Evolutionary conservation across 257 asterid genomes (phyloP).

Genomic region (Gentiana macrophylla): DNA sequence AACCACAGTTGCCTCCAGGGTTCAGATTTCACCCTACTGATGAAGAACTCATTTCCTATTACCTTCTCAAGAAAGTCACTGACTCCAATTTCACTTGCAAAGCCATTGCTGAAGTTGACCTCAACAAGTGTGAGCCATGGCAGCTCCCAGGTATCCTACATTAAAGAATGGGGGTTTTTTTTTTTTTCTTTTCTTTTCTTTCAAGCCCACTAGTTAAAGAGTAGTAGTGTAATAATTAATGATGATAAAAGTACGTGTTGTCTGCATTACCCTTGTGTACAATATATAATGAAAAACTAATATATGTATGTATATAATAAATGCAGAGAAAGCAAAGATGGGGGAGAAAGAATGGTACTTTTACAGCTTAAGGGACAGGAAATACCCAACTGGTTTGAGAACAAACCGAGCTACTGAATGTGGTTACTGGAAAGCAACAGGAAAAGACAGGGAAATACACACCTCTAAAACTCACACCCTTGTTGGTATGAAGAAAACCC

Average conservation of each 20-base stretch:
- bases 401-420: slow-evolving; percentile 94
- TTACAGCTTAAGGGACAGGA: slow-evolving; percentile 73
- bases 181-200: not conserved
- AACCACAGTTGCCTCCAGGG: slow-evolving; percentile 62
- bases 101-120: slow-evolving; percentile 85
- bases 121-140: slow-evolving; percentile 95
- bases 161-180: too few relatives aligned
- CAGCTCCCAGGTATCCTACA: slow-evolving; percentile 54
- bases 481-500: slow-evolving; percentile 99
- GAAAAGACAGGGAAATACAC: slow-evolving; percentile 78
- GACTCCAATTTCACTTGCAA: slow-evolving; percentile 47
- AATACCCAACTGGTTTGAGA: slow-evolving; percentile 80
- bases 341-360: slow-evolving; percentile 97
- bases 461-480: slow-evolving; percentile 54
- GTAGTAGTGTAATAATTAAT: too few relatives aligned
- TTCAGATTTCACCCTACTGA: slow-evolving; percentile 88
- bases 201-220: not conserved
- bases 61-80: slow-evolving; percentile 69
- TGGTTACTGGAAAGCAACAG: slow-evolving; percentile 97
- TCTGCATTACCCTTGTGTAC: too few relatives aligned
- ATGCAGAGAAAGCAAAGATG: slow-evolving; percentile 60
- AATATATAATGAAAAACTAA: too few relatives aligned
- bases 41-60: slow-evolving; percentile 77
- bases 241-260: too few relatives aligned
- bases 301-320: too few relatives aligned